Base-by-base conservation (phyloP, 139 green algal genomes). In the Tetradesmus lagerheimii region DNA sequence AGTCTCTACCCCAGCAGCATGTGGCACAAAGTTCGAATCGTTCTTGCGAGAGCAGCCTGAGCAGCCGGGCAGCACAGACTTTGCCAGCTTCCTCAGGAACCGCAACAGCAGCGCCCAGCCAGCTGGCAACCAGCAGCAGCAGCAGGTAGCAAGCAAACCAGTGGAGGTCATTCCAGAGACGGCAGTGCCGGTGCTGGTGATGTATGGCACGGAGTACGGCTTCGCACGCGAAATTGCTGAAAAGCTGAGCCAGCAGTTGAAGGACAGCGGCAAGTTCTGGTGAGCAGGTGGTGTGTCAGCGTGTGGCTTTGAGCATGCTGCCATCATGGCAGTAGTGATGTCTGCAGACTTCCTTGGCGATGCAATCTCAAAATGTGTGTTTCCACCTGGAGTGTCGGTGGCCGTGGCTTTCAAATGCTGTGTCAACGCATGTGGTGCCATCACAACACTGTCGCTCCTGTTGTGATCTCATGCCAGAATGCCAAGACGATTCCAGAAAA, bases 161-260 rank as follows among this genome's bases (percentile, higher is more conserved):
- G 62, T 27, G 27, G 89, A 94, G 74, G 53, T 43, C 25, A 45
- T 80, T 12, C 91, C 93, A 1, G 41, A 86, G 8, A 75, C 93
- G 67, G 87, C 89, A 35, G 92, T 89, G 16, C 92, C 93, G 31
- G 93, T 98, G 43, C 79, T 90, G 9, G 91, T 99, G 1, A 45
- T 98, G 80, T 98, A 94, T 88, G 97, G 97, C 84, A 99, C 97
- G 0, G 97, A 99, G 92, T 99, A 95, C 83, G 97, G 97, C 43
- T 98, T 98, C 39, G 95, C 92, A 6, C 95, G 96, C 84, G 96
- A 98, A 91, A 95, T 99, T 75, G 96, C 96, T 15, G 96, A 99
- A 92, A 96, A 93, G 84, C 84, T 97, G 18, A 75, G 71, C 1
- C 76, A 47, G n/a, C 39, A 80, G 35, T 79, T 97, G 38, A 92